Evolutionary conservation across 2,329 filamentous ascomycete species (phyloP).

Genomic region (Exophiala mesophila): DNA sequence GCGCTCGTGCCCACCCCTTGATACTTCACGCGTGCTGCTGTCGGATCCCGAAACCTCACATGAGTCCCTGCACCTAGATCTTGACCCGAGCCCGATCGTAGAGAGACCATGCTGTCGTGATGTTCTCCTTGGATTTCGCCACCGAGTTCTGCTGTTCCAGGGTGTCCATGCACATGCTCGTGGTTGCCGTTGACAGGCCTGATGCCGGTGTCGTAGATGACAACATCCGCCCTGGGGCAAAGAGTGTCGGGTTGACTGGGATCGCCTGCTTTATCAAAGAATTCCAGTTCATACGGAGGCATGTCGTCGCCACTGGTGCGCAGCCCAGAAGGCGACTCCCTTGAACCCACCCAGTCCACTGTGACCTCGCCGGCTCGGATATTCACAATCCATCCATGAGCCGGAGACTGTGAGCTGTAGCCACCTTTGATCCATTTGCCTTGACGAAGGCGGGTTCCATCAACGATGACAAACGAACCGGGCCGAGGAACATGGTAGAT

Average conservation of each 20-base stretch:
- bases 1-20: slow-evolving; percentile 33
- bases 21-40: slow-evolving; percentile 50
- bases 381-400: slow-evolving; percentile 50
- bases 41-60: slow-evolving; percentile 53
- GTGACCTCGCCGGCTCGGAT: slow-evolving; percentile 43
- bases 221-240: slow-evolving; percentile 12
- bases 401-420: slow-evolving; percentile 44
- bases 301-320: neutral
- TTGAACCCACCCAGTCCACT: slow-evolving; percentile 43
- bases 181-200: slow-evolving; percentile 11
- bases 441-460: slow-evolving; percentile 47
- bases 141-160: neutral
- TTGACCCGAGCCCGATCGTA: slow-evolving; percentile 8
- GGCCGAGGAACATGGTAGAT: slow-evolving; percentile 17
- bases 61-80: slow-evolving; percentile 42
- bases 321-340: neutral
- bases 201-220: slow-evolving; percentile 25
- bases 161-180: neutral
- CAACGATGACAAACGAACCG: slow-evolving; percentile 47
- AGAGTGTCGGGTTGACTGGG: slow-evolving; percentile 23
- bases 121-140: neutral
- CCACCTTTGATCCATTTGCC: slow-evolving; percentile 51
- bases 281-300: slow-evolving; percentile 22
- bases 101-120: neutral
- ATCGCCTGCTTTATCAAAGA: slow-evolving; percentile 24